These are phyloP conservation scores for Wickerhamomyces silvicola DNA, from an alignment of 805 yeast genomes.

Conservation along the genomic window DNA sequence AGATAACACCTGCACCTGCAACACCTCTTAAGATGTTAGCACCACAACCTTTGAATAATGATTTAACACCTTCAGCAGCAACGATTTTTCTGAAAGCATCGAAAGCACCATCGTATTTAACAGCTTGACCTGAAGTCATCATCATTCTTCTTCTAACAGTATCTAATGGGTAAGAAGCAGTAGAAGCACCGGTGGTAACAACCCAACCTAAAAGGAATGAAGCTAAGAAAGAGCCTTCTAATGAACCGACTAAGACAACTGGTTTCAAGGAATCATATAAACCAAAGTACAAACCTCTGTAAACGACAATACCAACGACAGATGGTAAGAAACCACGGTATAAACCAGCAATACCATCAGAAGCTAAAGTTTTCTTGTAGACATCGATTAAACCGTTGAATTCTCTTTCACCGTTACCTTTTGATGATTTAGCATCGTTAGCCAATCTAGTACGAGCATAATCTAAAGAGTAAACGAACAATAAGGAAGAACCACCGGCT, in stretches of 20 bases:
- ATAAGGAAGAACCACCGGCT: slow-evolving; percentile 94
- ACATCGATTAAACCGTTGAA: slow-evolving; percentile 97
- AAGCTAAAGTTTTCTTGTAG: slow-evolving; percentile 88
- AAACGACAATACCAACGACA: slow-evolving; percentile 93
- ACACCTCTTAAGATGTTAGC: slow-evolving; percentile 99
- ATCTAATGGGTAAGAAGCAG: slow-evolving; percentile 98
- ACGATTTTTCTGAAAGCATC: slow-evolving; percentile 90
- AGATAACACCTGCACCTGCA: slow-evolving; percentile 99
- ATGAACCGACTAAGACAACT: slow-evolving; percentile 85
- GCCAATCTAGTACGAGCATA: slow-evolving; percentile 99
- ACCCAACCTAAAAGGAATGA: slow-evolving; percentile 96
- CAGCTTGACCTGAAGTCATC: slow-evolving; percentile 99
- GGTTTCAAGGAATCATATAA: slow-evolving; percentile 95
- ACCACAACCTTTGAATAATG: slow-evolving; percentile 98
- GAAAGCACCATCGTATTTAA: slow-evolving; percentile 91
- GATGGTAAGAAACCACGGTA: slow-evolving; percentile 99
- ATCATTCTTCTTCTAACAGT: slow-evolving; percentile 99
- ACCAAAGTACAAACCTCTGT: slow-evolving; percentile 99
- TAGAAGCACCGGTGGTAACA: slow-evolving; percentile 97
- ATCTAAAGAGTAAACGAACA: slow-evolving; percentile 94
- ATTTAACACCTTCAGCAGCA: slow-evolving; percentile 89
- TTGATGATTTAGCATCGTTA: slow-evolving; percentile 90
- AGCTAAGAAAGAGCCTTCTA: slow-evolving; percentile 92
- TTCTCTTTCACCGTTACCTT: slow-evolving; percentile 86
- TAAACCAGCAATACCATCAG: slow-evolving; percentile 97